Evolutionary conservation across 257 asterid genomes (phyloP), one percentile per base, ranked within the genome.

Genomic region (Capsicum pubescens): DNA sequence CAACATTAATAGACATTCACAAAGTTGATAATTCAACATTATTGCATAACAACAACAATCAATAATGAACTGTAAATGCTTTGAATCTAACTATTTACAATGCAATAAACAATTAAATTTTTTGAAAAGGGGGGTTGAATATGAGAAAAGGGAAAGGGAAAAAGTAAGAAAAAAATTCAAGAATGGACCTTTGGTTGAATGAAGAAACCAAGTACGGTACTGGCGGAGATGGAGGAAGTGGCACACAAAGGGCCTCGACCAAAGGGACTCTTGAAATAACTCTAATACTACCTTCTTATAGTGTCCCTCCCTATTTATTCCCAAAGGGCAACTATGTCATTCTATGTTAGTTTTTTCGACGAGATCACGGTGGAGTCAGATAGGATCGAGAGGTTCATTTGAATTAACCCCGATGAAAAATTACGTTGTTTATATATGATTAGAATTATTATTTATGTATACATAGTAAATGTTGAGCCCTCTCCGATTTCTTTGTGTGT

Each of bases 311-410:
- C 61, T 77, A 77, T 77, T 77, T 54, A 77, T 77, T 50, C 44
- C 44, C 19, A 77, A 77, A 77, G 82, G 82, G 82, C 32, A 77
- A 77, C 15, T 77, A 54, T 77, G 82, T 77, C 46, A 77, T 77
- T 77, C 4, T 52, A 15, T 8, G 15, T 10, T 52, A 77, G 32
- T 9, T 54, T 77, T 77, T 77, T 50, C 82, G 81, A 54, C 4
- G 70, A 21, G 66, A 44, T 5, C 8, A 44, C 8, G 48, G 48
- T 7, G 7, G 48, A 44, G 48, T 7, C 48, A 44, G 48, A 44
- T 44, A 44, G 48, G 48, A 5, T 5, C 48, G 48, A 44, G 48
- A 8, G 48, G 48, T 6, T 44, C 7, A 44, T 5, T 6, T 44
- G 48, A 44, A 44, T 6, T 7, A 44, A 0, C 8, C 6, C 8